Evolutionary conservation across 768 basidiomycete species (phyloP).

Genomic region (Pilatotrama ljubarskyi): DNA sequence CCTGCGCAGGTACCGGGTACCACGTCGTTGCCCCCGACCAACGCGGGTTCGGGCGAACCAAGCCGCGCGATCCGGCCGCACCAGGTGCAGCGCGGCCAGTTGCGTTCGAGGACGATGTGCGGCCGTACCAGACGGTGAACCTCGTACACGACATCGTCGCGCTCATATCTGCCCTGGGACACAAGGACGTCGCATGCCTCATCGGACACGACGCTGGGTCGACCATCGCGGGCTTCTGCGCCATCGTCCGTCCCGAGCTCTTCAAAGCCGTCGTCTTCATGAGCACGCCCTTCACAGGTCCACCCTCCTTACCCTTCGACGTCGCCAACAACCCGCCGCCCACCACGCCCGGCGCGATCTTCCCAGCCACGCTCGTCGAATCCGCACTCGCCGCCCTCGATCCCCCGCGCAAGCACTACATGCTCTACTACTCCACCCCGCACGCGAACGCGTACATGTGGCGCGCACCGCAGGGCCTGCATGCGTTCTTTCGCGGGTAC

Average conservation of each 20-base stretch:
- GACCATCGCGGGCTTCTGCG: constrained; percentile 49
- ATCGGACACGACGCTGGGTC: constrained; percentile 67
- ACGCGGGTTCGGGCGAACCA: constrained; percentile 51
- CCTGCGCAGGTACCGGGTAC: constrained; percentile 50
- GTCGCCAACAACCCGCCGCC: background rate
- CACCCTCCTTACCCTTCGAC: constrained; percentile 35
- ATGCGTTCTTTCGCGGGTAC: constrained; percentile 51
- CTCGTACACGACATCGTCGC: constrained; percentile 51
- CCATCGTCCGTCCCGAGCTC: constrained; percentile 55
- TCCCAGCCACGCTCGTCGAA: constrained; percentile 16
- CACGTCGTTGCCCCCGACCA: constrained; percentile 65
- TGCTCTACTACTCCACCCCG: constrained; percentile 47
- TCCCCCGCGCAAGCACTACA: constrained; percentile 61
- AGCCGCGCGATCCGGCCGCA: constrained; percentile 7
- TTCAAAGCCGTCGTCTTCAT: constrained; percentile 58
- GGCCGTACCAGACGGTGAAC: constrained; percentile 52
- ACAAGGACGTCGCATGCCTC: constrained; percentile 46
- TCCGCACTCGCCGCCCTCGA: constrained; percentile 39
- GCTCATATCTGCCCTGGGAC: constrained; percentile 52
- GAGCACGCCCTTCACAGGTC: constrained; percentile 57
- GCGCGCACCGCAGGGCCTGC: constrained; percentile 43
- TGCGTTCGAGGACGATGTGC: constrained; percentile 49
- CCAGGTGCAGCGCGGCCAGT: constrained; percentile 23
- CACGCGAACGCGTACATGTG: constrained; percentile 48
- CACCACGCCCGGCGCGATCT: background rate